phyloP scores from a whole-genome alignment of 2,329 filamentous ascomycete genomes.

The Penicillium sp. region DNA sequence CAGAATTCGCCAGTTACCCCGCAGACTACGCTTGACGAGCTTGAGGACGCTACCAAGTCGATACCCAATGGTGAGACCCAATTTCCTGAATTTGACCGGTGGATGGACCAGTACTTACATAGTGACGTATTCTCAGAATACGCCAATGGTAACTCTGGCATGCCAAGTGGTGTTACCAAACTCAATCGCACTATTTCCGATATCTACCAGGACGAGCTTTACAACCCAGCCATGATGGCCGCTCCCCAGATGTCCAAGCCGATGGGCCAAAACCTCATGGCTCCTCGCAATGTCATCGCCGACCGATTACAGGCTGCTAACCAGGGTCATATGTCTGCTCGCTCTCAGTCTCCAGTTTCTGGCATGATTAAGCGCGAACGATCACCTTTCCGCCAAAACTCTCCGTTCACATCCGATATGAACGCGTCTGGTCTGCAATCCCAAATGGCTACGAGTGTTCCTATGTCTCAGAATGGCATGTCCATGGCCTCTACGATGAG shows the following conservation, averaged over 20 bases:
- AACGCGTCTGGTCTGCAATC: conserved; percentile 34
- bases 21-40: conserved; percentile 56
- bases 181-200: conserved; percentile 85
- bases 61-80: conserved; percentile 57
- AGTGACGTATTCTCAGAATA: conserved; percentile 58
- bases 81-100: conserved; percentile 39
- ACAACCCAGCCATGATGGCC: conserved; percentile 55
- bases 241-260: conserved; percentile 38
- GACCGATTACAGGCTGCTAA: conserved; percentile 78
- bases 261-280: conserved; percentile 36
- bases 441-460: conserved; percentile 44
- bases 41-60: conserved; percentile 51
- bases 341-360: conserved; percentile 56
- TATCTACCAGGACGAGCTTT: conserved; percentile 79
- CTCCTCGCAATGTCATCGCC: conserved; percentile 65
- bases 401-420: conserved; percentile 57
- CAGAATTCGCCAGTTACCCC: conserved; percentile 63
- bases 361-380: conserved; percentile 59
- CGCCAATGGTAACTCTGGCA: conserved; percentile 37
- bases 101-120: conserved; percentile 69
- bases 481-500: conserved; percentile 24
- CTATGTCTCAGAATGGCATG: conserved; percentile 33
- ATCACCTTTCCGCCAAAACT: conserved; percentile 78
- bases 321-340: conserved; percentile 66
- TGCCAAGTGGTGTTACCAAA: conserved; percentile 62